Evolutionary conservation across 495 filamentous ascomycete genomes (phyloP).

Genomic region (Podospora conica): DNA sequence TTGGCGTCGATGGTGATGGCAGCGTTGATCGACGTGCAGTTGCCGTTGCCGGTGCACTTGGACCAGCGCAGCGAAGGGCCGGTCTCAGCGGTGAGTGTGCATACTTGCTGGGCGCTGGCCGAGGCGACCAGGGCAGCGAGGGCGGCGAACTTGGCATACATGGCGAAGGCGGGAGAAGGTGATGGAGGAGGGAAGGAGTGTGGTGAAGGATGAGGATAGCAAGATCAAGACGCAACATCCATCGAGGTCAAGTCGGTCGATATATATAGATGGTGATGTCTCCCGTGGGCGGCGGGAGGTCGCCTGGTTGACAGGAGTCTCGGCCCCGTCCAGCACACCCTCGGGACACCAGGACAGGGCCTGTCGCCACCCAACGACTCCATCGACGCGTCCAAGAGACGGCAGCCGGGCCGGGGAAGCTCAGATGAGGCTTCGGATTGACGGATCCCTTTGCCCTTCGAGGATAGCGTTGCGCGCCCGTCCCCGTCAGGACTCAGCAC

Average conservation of each 20-base stretch:
- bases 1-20: slow-evolving; percentile 45
- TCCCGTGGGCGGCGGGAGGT: not conserved
- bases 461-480: slow-evolving; percentile 17
- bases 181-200: slow-evolving; percentile 12
- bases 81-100: slow-evolving; percentile 49
- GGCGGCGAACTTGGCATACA: slow-evolving; percentile 31
- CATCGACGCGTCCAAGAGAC: slow-evolving; percentile 8
- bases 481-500: not conserved
- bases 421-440: slow-evolving; percentile 12
- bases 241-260: slow-evolving; percentile 13
- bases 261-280: slow-evolving; percentile 17
- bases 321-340: slow-evolving; percentile 17
- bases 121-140: slow-evolving; percentile 40
- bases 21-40: slow-evolving; percentile 38
- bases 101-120: slow-evolving; percentile 49
- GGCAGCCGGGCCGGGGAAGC: slow-evolving; percentile 28
- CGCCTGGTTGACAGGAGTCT: slow-evolving; percentile 6
- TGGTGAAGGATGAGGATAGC: slow-evolving; percentile 21
- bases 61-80: slow-evolving; percentile 55
- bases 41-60: slow-evolving; percentile 47
- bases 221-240: slow-evolving; percentile 10
- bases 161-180: slow-evolving; percentile 16
- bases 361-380: slow-evolving; percentile 6
- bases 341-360: not conserved
- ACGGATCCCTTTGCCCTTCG: slow-evolving; percentile 11